Conservation (phyloP, 2,329 filamentous ascomycete species). For the Cladosporium colombiae region DNA sequence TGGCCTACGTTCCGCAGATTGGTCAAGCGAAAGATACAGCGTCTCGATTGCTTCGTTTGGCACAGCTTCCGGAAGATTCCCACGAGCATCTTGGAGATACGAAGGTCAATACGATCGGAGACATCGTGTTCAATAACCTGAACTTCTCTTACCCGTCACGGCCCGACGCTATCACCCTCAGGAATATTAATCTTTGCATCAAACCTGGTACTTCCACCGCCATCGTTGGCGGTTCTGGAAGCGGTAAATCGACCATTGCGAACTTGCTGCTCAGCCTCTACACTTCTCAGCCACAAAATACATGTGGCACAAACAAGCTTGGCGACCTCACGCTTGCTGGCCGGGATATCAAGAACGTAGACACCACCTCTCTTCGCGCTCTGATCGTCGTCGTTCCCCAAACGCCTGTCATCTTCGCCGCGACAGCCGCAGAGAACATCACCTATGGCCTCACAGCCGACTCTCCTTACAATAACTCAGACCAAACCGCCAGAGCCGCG, state of each 20-base stretch:
- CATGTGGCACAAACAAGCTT: slow-evolving; percentile 22
- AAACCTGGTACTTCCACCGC: slow-evolving; percentile 66
- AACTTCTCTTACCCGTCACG: slow-evolving; percentile 71
- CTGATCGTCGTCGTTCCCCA: slow-evolving; percentile 70
- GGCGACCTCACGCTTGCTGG: slow-evolving; percentile 60
- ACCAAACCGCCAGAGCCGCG: slow-evolving; percentile 52
- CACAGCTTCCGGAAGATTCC: slow-evolving; percentile 59
- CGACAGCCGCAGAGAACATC: slow-evolving; percentile 77
- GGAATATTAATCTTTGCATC: slow-evolving; percentile 66
- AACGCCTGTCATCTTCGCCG: slow-evolving; percentile 73
- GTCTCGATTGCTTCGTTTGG: slow-evolving; percentile 69
- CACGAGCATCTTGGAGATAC: slow-evolving; percentile 59
- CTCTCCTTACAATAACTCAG: slow-evolving; percentile 52
- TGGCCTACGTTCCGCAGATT: slow-evolving; percentile 78
- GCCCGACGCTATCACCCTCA: slow-evolving; percentile 56
- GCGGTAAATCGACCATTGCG: slow-evolving; percentile 86
- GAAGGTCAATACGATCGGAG: slow-evolving; percentile 46
- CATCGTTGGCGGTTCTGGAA: slow-evolving; percentile 80
- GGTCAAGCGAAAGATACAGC: slow-evolving; percentile 72
- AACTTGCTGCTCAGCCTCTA: slow-evolving; percentile 75
- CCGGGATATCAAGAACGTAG: slow-evolving; percentile 58
- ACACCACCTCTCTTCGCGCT: slow-evolving; percentile 61
- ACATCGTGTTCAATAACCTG: slow-evolving; percentile 63
- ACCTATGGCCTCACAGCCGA: slow-evolving; percentile 67
- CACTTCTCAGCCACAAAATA: slow-evolving; percentile 64